Evolutionary conservation across 73 alveolate genomes (phyloP), one percentile per base, ranked within the genome.

Genomic region (Paramecium primaurelia): DNA sequence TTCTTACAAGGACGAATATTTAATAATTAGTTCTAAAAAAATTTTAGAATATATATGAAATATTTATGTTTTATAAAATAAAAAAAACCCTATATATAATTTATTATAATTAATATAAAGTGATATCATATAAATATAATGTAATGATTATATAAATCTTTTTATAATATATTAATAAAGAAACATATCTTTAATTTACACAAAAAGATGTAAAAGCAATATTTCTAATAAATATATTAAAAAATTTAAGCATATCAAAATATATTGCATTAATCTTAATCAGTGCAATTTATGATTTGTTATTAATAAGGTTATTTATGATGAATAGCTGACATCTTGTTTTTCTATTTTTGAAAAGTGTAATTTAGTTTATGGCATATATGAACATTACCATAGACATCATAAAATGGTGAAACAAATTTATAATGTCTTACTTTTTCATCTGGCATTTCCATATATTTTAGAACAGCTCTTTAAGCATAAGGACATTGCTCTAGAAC

Each of bases 391-490:
- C 84, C 84, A 64, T 28, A 64, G 22, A 4, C 5, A 64, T 64
- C 84, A 28, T 64, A 64, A 64, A 64, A 28, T 64, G 42, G 47
- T 64, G 10, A 6, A 11, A 64, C 84, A 32, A 34, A 34, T 64
- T 64, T 64, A 26, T 64, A 64, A 14, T 64, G 47, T 7, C 47
- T 28, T 4, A 64, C 47, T 34, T 64, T 64, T 8, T 64, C 84
- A 0, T 64, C 84, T 11, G 84, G 84, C 49, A 64, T 28, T 64
- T 64, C 84, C 84, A 64, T 75, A n/a, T 75, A 75, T 12, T 75
- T 75, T 12, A 75, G 6, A 38, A 75, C 32, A 12, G 58, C 88
- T 16, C 36, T 75, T 75, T 75, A 38, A n/a, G 88, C 60, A 20
- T 36, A 42, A 75, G 60, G 68, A 75, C 88, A 75, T 42, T 42